Evolutionary conservation across 2,329 filamentous ascomycete species (phyloP).

Genomic region (Dactylonectria estremocensis): DNA sequence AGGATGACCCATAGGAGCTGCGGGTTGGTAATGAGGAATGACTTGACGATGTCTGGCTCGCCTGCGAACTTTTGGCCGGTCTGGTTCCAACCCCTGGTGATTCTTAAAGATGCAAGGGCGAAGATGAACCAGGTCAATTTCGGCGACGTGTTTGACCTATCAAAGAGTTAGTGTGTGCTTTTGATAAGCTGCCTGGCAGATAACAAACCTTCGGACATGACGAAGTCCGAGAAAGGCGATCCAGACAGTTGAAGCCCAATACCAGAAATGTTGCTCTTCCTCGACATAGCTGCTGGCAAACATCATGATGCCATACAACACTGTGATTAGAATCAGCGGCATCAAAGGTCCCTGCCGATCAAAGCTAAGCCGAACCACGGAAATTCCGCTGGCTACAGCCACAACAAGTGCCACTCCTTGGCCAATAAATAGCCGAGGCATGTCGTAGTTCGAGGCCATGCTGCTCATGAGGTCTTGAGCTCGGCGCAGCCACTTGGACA

Average conservation of each 20-base stretch:
- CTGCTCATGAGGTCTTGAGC: conserved; percentile 88
- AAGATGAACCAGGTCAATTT: conserved; percentile 54
- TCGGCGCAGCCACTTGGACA: conserved; percentile 74
- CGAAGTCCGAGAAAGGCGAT: conserved; percentile 67
- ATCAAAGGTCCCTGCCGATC: conserved; percentile 44
- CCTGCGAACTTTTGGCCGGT: conserved; percentile 97
- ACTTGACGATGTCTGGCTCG: conserved; percentile 87
- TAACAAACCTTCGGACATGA: conserved; percentile 59
- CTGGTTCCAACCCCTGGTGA: conserved; percentile 91
- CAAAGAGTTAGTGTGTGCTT: conserved; percentile 24
- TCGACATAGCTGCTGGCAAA: conserved; percentile 98
- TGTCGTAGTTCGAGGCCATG: conserved; percentile 93
- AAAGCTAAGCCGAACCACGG: conserved; percentile 31
- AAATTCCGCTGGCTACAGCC: conserved; percentile 36
- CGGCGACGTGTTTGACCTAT: conserved; percentile 47
- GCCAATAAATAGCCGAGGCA: conserved; percentile 71
- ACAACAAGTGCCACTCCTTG: conserved; percentile 56
- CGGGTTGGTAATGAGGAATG: conserved; percentile 75
- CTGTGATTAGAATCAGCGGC: conserved; percentile 66
- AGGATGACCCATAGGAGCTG: conserved; percentile 82
- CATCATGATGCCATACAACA: conserved; percentile 89
- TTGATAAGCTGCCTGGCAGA: too few species aligned
- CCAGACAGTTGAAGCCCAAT: conserved; percentile 87
- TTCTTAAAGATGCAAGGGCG: conserved; percentile 74
- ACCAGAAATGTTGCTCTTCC: conserved; percentile 99